Conservation (phyloP, 2,329 filamentous ascomycete species). For the Penicillium occitanis region DNA sequence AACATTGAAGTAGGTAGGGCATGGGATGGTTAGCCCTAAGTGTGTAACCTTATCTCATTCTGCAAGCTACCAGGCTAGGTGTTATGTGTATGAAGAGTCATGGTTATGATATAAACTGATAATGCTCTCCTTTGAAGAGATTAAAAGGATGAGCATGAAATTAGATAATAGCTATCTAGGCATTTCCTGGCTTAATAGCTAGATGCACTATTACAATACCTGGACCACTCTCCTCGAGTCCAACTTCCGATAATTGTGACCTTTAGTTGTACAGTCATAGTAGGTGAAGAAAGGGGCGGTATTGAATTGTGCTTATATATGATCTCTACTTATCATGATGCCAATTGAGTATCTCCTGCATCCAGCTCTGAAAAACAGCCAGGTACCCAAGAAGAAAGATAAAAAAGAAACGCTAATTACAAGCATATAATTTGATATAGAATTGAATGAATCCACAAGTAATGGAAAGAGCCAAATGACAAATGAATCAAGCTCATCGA, state of each 20-base stretch:
- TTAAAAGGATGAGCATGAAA: too few relatives aligned
- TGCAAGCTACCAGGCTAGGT: neutral
- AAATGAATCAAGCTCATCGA: slow-evolving; percentile 16
- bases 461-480: neutral
- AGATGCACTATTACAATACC: too few relatives aligned
- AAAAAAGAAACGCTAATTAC: neutral
- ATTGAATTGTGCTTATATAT: neutral
- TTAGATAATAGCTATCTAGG: too few relatives aligned
- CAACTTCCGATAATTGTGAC: too few relatives aligned
- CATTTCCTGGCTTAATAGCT: too few relatives aligned
- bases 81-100: neutral
- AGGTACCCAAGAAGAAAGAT: neutral
- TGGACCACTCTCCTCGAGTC: too few relatives aligned
- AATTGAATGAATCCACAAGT: neutral
- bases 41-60: neutral
- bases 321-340: neutral
- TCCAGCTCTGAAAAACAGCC: neutral
- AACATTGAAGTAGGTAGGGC: neutral
- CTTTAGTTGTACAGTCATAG: too few relatives aligned
- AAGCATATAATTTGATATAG: neutral
- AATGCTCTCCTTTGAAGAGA: neutral
- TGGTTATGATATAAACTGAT: neutral
- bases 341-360: neutral
- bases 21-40: neutral
- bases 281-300: neutral